A percentile compares a stretch with the other conserved stretches of the same genome.
phyloP scores from a whole-genome alignment of 2,329 filamentous ascomycete genomes.

The Clonostachys byssicola region DNA sequence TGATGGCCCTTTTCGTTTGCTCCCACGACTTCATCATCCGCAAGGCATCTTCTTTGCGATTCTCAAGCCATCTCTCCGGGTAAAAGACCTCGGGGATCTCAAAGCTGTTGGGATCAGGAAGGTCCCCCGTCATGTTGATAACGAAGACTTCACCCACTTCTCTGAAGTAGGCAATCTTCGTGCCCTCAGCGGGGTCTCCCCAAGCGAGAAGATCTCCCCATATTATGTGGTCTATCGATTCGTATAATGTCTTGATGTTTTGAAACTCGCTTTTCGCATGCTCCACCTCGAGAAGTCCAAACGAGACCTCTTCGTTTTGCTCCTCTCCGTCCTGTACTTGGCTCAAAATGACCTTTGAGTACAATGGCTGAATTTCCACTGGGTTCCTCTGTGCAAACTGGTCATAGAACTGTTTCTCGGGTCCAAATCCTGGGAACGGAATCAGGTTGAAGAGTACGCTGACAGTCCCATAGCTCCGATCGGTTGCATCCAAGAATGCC shows the following conservation, averaged over 20 bases:
- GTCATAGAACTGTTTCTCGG: constrained; percentile 39
- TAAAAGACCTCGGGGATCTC: constrained; percentile 45
- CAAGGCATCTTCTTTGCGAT: constrained; percentile 37
- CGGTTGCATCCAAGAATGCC: constrained; percentile 58
- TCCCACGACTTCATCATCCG: constrained; percentile 34
- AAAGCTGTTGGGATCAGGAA: constrained; percentile 36
- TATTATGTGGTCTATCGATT: constrained; percentile 41
- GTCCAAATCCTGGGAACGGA: constrained; percentile 21
- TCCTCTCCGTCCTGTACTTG: constrained; percentile 17
- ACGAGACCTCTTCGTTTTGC: constrained; percentile 20
- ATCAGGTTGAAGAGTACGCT: constrained; percentile 35
- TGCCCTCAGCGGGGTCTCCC: constrained; percentile 24
- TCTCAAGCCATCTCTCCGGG: constrained; percentile 46
- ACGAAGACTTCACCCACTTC: constrained; percentile 45
- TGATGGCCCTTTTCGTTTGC: constrained; percentile 18
- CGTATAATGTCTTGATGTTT: constrained; percentile 37
- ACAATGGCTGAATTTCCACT: constrained; percentile 20
- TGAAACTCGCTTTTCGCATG: constrained; percentile 27
- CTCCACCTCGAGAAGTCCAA: constrained; percentile 36
- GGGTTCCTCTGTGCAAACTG: constrained; percentile 23
- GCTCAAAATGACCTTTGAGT: constrained; percentile 19
- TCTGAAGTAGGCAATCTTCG: constrained; percentile 37
- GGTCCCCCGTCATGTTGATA: constrained; percentile 37
- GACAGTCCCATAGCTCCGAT: constrained; percentile 54
- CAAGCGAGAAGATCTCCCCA: constrained; percentile 37